These are phyloP conservation scores for Pichia insulana DNA, from an alignment of 805 yeast species.

Conservation along the genomic window DNA sequence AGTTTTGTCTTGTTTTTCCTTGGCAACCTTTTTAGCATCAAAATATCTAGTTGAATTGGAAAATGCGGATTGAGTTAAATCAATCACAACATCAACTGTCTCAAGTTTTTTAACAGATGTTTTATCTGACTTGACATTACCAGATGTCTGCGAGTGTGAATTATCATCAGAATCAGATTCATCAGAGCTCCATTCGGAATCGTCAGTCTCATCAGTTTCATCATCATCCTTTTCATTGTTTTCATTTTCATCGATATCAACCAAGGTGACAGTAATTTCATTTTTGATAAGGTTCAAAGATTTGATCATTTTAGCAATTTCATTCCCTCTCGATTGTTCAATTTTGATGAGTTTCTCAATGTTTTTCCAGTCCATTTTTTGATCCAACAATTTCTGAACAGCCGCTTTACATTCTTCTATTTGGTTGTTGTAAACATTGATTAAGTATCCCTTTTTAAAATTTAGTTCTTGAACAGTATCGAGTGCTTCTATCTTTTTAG, in stretches of 20 bases:
- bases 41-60: conserved; percentile 84
- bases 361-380: conserved; percentile 90
- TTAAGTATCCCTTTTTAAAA: conserved; percentile 60
- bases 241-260: conserved; percentile 34
- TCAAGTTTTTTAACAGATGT: too few relatives aligned
- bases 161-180: conserved; percentile 29
- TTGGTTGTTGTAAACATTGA: conserved; percentile 57
- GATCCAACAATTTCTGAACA: conserved; percentile 59
- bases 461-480: conserved; percentile 54
- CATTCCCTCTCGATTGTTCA: conserved; percentile 60
- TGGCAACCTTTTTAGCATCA: conserved; percentile 65
- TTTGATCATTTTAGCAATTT: conserved; percentile 52
- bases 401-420: conserved; percentile 66
- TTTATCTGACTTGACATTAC: too few relatives aligned
- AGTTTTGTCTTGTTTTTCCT: conserved; percentile 71
- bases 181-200: conserved; percentile 18
- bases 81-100: conserved; percentile 50
- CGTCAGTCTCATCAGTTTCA: conserved; percentile 24
- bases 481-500: conserved; percentile 58
- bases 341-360: conserved; percentile 66
- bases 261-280: conserved; percentile 50
- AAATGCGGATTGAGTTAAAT: conserved; percentile 64
- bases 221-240: conserved; percentile 28
- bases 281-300: conserved; percentile 68
- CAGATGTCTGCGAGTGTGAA: conserved; percentile 17